Evolutionary conservation across 2,329 filamentous ascomycete genomes (phyloP).

Genomic region (Pseudocercospora eumusae): DNA sequence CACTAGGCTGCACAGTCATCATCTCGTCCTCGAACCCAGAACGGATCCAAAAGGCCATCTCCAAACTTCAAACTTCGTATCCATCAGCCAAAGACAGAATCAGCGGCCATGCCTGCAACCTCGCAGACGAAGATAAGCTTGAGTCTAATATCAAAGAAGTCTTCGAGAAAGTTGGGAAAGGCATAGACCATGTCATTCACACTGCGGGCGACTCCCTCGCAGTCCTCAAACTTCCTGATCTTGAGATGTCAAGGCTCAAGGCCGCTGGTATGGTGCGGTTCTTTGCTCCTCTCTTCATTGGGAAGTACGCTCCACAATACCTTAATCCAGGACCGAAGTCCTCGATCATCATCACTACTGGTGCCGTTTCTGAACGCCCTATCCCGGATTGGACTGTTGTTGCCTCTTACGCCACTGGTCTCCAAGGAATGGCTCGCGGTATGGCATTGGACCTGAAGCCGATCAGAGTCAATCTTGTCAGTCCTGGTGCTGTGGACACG

Average conservation of each 20-base stretch:
- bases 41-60: constrained; percentile 53
- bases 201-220: constrained; percentile 56
- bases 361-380: constrained; percentile 55
- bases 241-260: constrained; percentile 45
- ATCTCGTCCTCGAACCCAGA: constrained; percentile 60
- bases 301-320: constrained; percentile 52
- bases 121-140: constrained; percentile 50
- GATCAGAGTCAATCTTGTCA: constrained; percentile 63
- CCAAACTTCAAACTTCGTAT: constrained; percentile 48
- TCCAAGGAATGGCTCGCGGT: constrained; percentile 56
- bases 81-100: constrained; percentile 46
- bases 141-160: constrained; percentile 52
- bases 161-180: constrained; percentile 43
- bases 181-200: constrained; percentile 59
- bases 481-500: constrained; percentile 55
- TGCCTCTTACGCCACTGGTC: constrained; percentile 52
- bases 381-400: constrained; percentile 55
- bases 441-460: constrained; percentile 66
- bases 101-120: constrained; percentile 51
- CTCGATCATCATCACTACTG: constrained; percentile 61
- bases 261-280: constrained; percentile 54
- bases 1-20: constrained; percentile 53
- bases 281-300: constrained; percentile 55
- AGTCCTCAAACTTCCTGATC: constrained; percentile 44
- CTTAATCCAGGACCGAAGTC: constrained; percentile 46